Evolutionary conservation across 2,329 filamentous ascomycete species (phyloP), one percentile per base, ranked within the genome.

Genomic region (Teratosphaeria zuluensis): DNA sequence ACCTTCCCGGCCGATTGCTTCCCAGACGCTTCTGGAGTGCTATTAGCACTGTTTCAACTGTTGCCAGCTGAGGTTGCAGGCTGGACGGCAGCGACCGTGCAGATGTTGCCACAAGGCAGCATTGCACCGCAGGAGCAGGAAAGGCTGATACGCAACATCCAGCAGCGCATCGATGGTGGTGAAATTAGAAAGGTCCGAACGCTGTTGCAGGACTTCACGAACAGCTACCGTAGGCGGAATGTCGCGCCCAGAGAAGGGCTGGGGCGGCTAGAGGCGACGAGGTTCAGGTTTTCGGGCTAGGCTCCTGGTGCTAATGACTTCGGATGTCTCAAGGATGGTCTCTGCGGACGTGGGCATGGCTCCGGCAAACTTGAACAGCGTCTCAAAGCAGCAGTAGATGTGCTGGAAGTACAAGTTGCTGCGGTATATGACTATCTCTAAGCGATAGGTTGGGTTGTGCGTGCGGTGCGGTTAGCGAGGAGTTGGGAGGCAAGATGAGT

Each of bases 1-100:
- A 95, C 88, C 0, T 99, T 99, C 76, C 95, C 94, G 0, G 84
- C 89, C 51, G 94, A 97, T 73, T 96, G 92, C 75, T 95, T 97
- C 70, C 87, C 92, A 0, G 94, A 99, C 70, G 92, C 91, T 16
- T 96, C 90, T 54, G 92, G 91, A 4, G 90, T 96, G n/a, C 77
- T 99, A 56, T 84, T 99, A 61, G 86, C 87, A 3, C 80, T 97
- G 63, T 96, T 99, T 70, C 88, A 96, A 72, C 78, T 97, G 48
- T 79, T 95, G 69, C 94, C 94, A 0, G 79, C 84, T 57, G 83
- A 94, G 69, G 90, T 91, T 14, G 85, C 88, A 1, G 74, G 78
- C 5, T 97, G 94, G 92, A 86, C 96, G 24, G 85, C 90, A 63
- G 81, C 80, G 21, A 97, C 94, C 0, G 84, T 99, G 59, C 83